A percentile compares a stretch with the other conserved stretches of the same genome.
Evolutionary conservation across 257 asterid genomes (phyloP).

Genomic region (Capsicum chinense): DNA sequence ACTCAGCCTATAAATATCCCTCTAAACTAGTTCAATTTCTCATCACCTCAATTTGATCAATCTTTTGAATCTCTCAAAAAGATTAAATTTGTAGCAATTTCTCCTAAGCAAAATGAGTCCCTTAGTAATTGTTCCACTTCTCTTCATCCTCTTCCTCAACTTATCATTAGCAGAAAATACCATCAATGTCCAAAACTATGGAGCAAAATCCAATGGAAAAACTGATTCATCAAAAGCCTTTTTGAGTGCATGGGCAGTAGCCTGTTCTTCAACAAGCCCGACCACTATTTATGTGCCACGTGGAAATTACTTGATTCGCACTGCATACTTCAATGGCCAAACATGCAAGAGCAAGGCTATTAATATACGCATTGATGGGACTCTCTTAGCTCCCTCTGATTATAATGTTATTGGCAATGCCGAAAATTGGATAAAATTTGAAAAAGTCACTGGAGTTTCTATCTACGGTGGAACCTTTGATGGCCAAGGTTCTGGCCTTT

Average conservation of each 20-base stretch:
- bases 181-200: neutral
- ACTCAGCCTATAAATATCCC: neutral
- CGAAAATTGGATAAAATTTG: neutral
- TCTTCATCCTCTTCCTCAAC: neutral
- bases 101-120: neutral
- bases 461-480: conserved; percentile 28
- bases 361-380: conserved; percentile 14
- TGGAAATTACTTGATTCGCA: conserved; percentile 12
- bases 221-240: neutral
- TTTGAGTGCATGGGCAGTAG: neutral
- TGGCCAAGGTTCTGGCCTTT: conserved; percentile 16
- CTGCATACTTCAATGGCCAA: neutral
- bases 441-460: neutral
- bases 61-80: neutral
- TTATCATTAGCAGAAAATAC: neutral
- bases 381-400: neutral
- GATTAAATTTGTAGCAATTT: too few species aligned
- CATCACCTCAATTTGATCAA: neutral
- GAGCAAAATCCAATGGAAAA: neutral
- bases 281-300: neutral
- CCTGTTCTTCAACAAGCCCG: neutral
- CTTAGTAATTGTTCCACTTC: neutral
- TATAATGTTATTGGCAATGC: neutral
- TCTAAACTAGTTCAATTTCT: neutral
- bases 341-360: conserved; percentile 18